A percentile compares a stretch with the other conserved stretches of the same genome.
These are phyloP conservation scores for Rasamsonia emersonii DNA, from an alignment of 2,329 filamentous ascomycete genomes.

Conservation along the genomic window DNA sequence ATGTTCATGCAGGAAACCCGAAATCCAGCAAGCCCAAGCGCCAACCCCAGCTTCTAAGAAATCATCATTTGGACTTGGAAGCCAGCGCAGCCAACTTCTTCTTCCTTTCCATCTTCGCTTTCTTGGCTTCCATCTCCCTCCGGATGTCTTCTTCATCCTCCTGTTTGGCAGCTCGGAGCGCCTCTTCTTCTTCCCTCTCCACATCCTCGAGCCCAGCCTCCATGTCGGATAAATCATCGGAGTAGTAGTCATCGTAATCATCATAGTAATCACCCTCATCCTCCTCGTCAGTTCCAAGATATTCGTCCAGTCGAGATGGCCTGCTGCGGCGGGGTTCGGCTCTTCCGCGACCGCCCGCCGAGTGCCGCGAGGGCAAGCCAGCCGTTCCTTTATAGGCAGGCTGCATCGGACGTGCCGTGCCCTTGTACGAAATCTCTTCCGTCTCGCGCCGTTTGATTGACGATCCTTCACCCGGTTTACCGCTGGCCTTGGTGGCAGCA, in stretches of 20 bases:
- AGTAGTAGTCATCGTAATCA: slow-evolving; percentile 35
- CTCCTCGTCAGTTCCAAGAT: slow-evolving; percentile 40
- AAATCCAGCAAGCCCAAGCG: slow-evolving; percentile 12
- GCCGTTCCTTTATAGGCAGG: slow-evolving; percentile 35
- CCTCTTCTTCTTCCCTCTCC: slow-evolving; percentile 36
- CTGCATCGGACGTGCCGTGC: slow-evolving; percentile 26
- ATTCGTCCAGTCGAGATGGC: slow-evolving; percentile 30
- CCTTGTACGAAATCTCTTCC: slow-evolving; percentile 28
- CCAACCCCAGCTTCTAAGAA: slow-evolving; percentile 18
- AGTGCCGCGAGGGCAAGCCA: slow-evolving; percentile 22
- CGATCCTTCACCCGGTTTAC: slow-evolving; percentile 15
- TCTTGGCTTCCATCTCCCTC: slow-evolving; percentile 36
- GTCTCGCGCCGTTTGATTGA: slow-evolving; percentile 23
- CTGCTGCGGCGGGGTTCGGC: slow-evolving; percentile 16
- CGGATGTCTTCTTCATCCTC: slow-evolving; percentile 41
- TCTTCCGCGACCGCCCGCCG: slow-evolving; percentile 18
- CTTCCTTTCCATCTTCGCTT: slow-evolving; percentile 38
- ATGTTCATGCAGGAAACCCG: neutral
- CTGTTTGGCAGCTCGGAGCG: slow-evolving; percentile 31
- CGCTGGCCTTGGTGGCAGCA: slow-evolving; percentile 6
- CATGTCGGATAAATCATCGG: slow-evolving; percentile 42
- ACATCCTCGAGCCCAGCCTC: slow-evolving; percentile 41
- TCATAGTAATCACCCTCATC: slow-evolving; percentile 36
- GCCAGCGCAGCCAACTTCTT: slow-evolving; percentile 33
- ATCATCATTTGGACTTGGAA: slow-evolving; percentile 22